These are phyloP conservation scores for Alternaria sp. DNA, from an alignment of 2,329 filamentous ascomycete genomes.

Conservation along the genomic window DNA sequence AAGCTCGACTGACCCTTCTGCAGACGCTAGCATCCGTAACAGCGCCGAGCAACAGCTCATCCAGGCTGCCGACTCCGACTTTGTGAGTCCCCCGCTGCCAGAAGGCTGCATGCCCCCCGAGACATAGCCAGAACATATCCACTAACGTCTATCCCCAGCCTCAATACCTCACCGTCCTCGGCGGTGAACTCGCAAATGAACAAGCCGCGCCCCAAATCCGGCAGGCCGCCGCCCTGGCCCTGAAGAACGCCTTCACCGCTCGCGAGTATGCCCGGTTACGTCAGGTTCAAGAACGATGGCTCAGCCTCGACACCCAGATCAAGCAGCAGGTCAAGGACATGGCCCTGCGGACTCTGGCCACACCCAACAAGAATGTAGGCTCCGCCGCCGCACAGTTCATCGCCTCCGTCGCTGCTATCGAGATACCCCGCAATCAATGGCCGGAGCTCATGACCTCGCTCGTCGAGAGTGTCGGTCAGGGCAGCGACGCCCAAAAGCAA, in stretches of 20 bases:
- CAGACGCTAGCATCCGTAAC: conserved; percentile 89
- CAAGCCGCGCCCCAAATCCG: conserved; percentile 81
- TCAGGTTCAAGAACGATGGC: conserved; percentile 93
- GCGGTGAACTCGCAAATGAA: conserved; percentile 93
- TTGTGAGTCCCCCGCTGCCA: conserved; percentile 67
- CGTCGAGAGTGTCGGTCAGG: conserved; percentile 90
- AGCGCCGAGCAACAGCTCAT: conserved; percentile 92
- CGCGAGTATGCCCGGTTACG: conserved; percentile 87
- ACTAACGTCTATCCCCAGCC: conserved; percentile 64
- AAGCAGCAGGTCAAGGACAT: conserved; percentile 89
- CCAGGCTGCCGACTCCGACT: conserved; percentile 92
- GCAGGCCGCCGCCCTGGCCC: conserved; percentile 90
- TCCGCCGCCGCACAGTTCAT: conserved; percentile 94
- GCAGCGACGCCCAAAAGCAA: conserved; percentile 88
- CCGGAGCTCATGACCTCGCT: conserved; percentile 85
- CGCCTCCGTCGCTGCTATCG: conserved; percentile 91
- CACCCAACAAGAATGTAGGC: conserved; percentile 80
- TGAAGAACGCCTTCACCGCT: conserved; percentile 98
- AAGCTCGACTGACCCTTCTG: conserved; percentile 45
- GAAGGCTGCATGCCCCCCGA: conserved; percentile 24
- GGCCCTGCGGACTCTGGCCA: conserved; percentile 85
- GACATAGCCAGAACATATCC: conserved; percentile 28
- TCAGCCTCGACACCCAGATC: conserved; percentile 78
- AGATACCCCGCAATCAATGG: conserved; percentile 93
- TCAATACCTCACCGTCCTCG: conserved; percentile 81